Percentiles rank a stretch among this genome's conserved stretches.
Evolutionary conservation across 2,329 filamentous ascomycete genomes (phyloP).

Genomic region (Clonostachys rhizophaga): DNA sequence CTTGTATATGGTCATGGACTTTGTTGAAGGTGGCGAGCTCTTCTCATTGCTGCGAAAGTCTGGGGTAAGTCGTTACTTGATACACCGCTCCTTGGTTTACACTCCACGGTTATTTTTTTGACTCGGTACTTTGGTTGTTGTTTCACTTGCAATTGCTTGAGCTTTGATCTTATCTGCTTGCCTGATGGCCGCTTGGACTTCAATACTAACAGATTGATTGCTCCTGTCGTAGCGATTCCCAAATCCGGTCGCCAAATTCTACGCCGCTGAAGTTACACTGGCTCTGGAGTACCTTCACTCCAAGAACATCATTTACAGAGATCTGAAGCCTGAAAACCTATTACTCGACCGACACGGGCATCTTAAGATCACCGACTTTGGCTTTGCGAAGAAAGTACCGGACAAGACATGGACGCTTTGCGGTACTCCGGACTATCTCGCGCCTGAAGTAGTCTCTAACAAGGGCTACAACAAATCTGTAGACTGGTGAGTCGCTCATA

Average conservation of each 20-base stretch:
- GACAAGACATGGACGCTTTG: slow-evolving; percentile 99
- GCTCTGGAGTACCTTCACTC: slow-evolving; percentile 93
- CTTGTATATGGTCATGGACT: slow-evolving; percentile 99
- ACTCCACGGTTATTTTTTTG: no score
- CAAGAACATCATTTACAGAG: slow-evolving; percentile 95
- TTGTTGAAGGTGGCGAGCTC: slow-evolving; percentile 95
- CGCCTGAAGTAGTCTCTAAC: slow-evolving; percentile 96
- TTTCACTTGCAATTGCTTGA: no score
- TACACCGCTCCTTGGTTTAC: no score
- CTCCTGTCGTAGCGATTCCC: slow-evolving; percentile 72
- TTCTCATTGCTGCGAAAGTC: slow-evolving; percentile 95
- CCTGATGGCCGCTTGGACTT: no score
- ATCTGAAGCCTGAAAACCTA: slow-evolving; percentile 93
- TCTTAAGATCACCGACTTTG: slow-evolving; percentile 96
- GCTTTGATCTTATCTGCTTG: no score
- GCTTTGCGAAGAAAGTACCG: slow-evolving; percentile 95
- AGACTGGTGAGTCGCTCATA: slow-evolving; percentile 73
- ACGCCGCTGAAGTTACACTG: slow-evolving; percentile 93
- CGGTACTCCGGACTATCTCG: slow-evolving; percentile 94
- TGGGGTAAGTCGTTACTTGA: slow-evolving; percentile 52
- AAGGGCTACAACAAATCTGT: slow-evolving; percentile 99
- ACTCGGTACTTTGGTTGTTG: no score
- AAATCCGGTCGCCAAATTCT: slow-evolving; percentile 98
- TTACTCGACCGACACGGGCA: slow-evolving; percentile 90
- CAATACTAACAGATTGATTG: background rate